Base-by-base conservation (phyloP, 257 asterid genomes). In the Datura wrightii region DNA sequence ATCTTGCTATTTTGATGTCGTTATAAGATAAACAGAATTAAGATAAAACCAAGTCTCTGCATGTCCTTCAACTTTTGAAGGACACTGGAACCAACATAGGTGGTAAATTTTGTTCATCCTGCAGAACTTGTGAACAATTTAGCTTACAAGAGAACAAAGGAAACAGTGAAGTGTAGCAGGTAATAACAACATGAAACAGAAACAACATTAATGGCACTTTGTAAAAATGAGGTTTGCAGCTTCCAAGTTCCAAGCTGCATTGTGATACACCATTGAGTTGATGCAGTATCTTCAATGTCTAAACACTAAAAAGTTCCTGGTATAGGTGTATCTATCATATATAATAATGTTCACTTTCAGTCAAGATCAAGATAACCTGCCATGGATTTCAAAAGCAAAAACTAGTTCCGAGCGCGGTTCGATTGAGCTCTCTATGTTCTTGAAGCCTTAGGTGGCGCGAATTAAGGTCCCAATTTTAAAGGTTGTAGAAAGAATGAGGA, bases 401-500 rank as follows among this genome's bases (percentile, higher is more conserved):
- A 50, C 60, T 74, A 74, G 41, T 31, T 24, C 24, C 16, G 59
- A 48, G 60, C 44, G 13, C 18, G n/a, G 36, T 50, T 19, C 6
- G 56, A 13, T 50, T 50, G 24, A 76, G 46, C 82, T 31, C 11
- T 36, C 46, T 76, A 76, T 37, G 6, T 31, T 76, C 42, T 7
- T 50, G 60, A 50, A 60, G 78, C 79, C 39, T 85, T 83, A 94
- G 54, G 83, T 86, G 63, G 95, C 94, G 78, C 87, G 88, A 52
- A 94, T 67, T 50, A 74, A 88, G 88, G 86, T 87, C 83, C 96
- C 94, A 3, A 92, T 34, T 83, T 94, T 94, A 87, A 90, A 89
- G 93, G 93, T 89, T 83, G 91, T 46, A 79, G 97, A 90, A 79
- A 94, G 85, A 70, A 96, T 19, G 5, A 93, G 83, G 80, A 93